Base-by-base conservation (phyloP, 2,329 filamentous ascomycete species). In the Fusarium sp. region DNA sequence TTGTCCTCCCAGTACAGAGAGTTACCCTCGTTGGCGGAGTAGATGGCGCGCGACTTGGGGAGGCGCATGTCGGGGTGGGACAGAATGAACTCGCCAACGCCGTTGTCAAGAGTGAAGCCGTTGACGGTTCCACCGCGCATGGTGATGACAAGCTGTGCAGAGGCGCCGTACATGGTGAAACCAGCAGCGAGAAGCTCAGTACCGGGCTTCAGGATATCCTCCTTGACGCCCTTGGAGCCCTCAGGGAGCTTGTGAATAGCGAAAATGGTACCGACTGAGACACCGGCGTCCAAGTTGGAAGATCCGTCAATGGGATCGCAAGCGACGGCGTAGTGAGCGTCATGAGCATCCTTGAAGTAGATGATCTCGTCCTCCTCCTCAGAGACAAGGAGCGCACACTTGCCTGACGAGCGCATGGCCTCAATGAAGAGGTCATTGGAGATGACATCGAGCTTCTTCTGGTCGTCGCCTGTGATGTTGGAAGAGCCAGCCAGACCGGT, bases 151-250 rank as follows among this genome's bases (percentile, higher is more conserved):
- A 99, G 89, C 86, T 98, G 95, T 8, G 96, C 91, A 7, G 95
- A 98, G 76, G 96, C 96, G 80, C 96, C 96, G 85, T 99, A 99
- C 96, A 99, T 99, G 84, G 96, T 99, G 89, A 99, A 99, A n/a
- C 96, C 96, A 28, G 94, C 92, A 39, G 96, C 95, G 26, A 98
- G 90, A 75, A 98, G 90, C 84, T 98, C 95, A 4, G 93, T 95
- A 63, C 96, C 96, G 2, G 96, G 93, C 83, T 91, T 91, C 68
- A 98, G 89, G 69, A 99, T 89, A 82, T 98, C 95, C 79, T 97
- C 94, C 77, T 93, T 92, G 67, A 89, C 92, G 73, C 93, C 93
- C 67, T 85, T 87, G 20, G 92, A 91, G 73, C 89, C 91, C 20
- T 97, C 94, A 66, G 91, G 89, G 28, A 98, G 90, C 86, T 95